Evolutionary conservation across 169 alveolate genomes (phyloP), one percentile per base, ranked within the genome.

Genomic region (Plasmodium ovale): DNA sequence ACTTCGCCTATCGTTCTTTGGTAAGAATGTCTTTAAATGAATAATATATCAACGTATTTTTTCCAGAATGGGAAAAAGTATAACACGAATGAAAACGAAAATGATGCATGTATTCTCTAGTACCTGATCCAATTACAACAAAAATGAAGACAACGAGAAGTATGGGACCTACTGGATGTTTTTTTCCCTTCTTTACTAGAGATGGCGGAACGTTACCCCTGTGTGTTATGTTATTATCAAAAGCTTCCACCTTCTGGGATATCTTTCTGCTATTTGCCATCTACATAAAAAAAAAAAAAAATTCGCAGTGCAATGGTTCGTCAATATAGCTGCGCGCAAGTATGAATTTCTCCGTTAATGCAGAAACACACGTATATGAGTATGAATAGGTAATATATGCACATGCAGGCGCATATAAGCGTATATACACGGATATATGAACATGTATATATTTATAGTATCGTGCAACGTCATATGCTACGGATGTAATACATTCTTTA

Each of bases 41-140:
- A 47, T 54, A 14, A 54, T 21, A 21, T n/a, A 54, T n/a, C 25
- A 0, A 19, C 0, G 0, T 0, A 5, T 23, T 54, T 10, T 21
- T 54, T 9, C n/a, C n/a, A n/a, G n/a, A n/a, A n/a, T n/a, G n/a
- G n/a, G n/a, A n/a, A n/a, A n/a, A n/a, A n/a, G n/a, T n/a, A 54
- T 54, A 54, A 3, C 7, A 3, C 19, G 16, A 16, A 25, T 37
- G n/a, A 37, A 47, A 47, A 47, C 10, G 14, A 58, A 58, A 58
- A 0, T n/a, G 10, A 58, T 65, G 14, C n/a, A 65, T 27, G 1
- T 42, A 37, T 64, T 25, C 37, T 35, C n/a, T 47, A 71, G 25
- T 79, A 84, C 91, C 91, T 58, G 91, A 84, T 53, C 91, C 91
- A 33, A 84, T 84, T 37, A 84, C 91, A 47, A 84, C 73, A 67